Evolutionary conservation across 805 yeast species (phyloP).

Genomic region (Torulaspora quercuum): DNA sequence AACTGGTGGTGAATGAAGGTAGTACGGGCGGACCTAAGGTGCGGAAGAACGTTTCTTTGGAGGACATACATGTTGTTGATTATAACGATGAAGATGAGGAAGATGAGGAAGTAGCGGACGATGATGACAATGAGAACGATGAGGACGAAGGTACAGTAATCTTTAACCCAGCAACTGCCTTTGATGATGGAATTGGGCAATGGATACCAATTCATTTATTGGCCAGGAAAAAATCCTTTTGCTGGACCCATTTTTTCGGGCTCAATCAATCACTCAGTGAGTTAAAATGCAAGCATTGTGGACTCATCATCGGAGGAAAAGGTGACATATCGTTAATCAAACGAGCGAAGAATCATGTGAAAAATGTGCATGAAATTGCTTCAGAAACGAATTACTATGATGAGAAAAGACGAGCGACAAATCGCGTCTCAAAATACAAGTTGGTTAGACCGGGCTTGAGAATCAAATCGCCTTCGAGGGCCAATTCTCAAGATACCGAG

Average conservation of each 20-base stretch:
- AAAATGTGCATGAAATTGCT: slow-evolving; percentile 12
- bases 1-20: neutral
- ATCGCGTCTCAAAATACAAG: neutral
- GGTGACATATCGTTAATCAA: slow-evolving; percentile 3
- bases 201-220: slow-evolving; percentile 20
- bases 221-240: slow-evolving; percentile 9
- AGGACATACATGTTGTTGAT: neutral
- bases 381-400: slow-evolving; percentile 10
- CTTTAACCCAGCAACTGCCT: neutral
- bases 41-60: neutral
- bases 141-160: slow-evolving; percentile 9
- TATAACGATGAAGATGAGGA: slow-evolving; percentile 15
- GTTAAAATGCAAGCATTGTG: slow-evolving; percentile 23
- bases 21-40: neutral
- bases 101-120: too few relatives aligned
- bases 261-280: neutral
- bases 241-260: slow-evolving; percentile 20
- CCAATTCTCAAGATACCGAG: too few relatives aligned
- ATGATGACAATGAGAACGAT: slow-evolving; percentile 9
- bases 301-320: slow-evolving; percentile 7
- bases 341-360: slow-evolving; percentile 13
- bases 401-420: neutral
- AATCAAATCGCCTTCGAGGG: neutral
- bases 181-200: slow-evolving; percentile 5
- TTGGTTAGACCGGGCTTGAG: neutral